Conservation (phyloP, 768 basidiomycete genomes). For the Suillus fuscotomentosus region DNA sequence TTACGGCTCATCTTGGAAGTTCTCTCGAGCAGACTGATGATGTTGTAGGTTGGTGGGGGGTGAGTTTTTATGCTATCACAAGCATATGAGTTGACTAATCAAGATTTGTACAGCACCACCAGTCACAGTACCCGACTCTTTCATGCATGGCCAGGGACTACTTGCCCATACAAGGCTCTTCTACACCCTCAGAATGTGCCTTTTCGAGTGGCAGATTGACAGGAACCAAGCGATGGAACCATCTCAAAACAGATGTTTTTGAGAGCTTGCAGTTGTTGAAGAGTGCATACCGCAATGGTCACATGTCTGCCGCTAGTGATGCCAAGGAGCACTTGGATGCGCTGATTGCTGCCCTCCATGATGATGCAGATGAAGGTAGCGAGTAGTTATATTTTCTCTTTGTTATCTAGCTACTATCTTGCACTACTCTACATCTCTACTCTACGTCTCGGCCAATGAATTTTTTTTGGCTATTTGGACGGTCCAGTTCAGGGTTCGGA, state of each 20-base stretch:
- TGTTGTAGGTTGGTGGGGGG: conserved; percentile 8
- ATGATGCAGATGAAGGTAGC: too few relatives aligned
- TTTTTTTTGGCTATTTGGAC: too few relatives aligned
- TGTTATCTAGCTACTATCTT: too few relatives aligned
- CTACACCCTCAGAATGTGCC: conserved; percentile 23
- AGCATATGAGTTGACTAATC: conserved; percentile 10
- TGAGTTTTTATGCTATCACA: conserved; percentile 3
- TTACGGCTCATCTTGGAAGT: conserved; percentile 2
- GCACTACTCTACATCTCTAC: too few relatives aligned
- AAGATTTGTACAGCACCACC: conserved; percentile 5
- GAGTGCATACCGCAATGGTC: conserved; percentile 26
- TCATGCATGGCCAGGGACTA: conserved; percentile 13
- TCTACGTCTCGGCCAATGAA: too few relatives aligned
- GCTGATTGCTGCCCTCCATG: too few relatives aligned
- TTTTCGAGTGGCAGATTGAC: conserved; percentile 26
- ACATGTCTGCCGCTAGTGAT: conserved; percentile 15
- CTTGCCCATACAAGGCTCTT: conserved; percentile 27
- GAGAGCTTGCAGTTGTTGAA: conserved; percentile 21
- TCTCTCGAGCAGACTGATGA: conserved; percentile 3
- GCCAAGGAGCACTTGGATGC: too few relatives aligned
- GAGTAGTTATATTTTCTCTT: too few relatives aligned
- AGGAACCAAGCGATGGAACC: conserved; percentile 17
- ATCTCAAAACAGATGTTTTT: conserved; percentile 24
- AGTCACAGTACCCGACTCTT: conserved; percentile 17
- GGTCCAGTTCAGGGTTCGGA: too few relatives aligned